phyloP scores from a whole-genome alignment of 305 asterid genomes.

The Fraxinus xanthoxyloides region DNA sequence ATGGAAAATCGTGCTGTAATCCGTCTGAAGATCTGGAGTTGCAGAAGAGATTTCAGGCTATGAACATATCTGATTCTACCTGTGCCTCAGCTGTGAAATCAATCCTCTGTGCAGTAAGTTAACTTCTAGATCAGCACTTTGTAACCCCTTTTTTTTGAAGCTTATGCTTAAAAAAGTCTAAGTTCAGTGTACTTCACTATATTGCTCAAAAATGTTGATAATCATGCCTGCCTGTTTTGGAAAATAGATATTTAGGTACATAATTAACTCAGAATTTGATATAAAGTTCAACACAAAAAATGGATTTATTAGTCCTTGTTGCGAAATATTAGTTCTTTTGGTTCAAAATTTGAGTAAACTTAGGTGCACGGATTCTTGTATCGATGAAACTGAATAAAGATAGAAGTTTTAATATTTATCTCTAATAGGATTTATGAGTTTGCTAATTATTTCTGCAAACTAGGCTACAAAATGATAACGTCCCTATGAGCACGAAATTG shows the following conservation, averaged over 20 bases:
- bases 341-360: neutral
- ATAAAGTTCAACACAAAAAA: neutral
- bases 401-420: neutral
- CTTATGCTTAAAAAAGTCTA: neutral
- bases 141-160: neutral
- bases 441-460: too few species aligned
- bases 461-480: neutral
- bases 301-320: too few species aligned
- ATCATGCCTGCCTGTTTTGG: neutral
- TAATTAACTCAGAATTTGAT: neutral
- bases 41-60: slow-evolving; percentile 49
- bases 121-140: neutral
- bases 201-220: neutral
- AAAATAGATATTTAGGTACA: neutral
- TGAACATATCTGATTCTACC: slow-evolving; percentile 67
- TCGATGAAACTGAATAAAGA: neutral
- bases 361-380: neutral
- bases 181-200: neutral
- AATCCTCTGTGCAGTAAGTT: slow-evolving; percentile 81
- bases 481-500: neutral
- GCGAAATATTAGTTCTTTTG: neutral
- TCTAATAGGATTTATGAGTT: too few species aligned
- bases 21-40: slow-evolving; percentile 55
- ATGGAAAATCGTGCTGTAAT: slow-evolving; percentile 73
- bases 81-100: slow-evolving; percentile 83